Base-by-base conservation (phyloP, 768 basidiomycete genomes). In the Boletus sp. region DNA sequence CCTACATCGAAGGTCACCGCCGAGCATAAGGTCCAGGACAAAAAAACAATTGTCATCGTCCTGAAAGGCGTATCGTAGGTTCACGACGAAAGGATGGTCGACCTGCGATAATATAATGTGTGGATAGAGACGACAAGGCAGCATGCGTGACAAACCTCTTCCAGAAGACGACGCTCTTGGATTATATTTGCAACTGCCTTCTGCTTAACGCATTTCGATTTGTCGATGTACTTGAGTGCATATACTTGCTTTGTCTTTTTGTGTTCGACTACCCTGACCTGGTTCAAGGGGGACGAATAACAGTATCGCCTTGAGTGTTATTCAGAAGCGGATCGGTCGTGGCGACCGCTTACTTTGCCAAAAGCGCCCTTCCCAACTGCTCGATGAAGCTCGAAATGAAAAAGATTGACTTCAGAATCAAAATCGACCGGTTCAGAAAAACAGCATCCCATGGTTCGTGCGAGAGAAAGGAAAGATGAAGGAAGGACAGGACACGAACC, bases 31-130 rank as follows among this genome's bases (percentile, higher is more conserved):
- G 70, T 98, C 96, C 53, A 98, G 76, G 7, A 98, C 94, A 74
- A 98, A 97, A 79, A 98, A 98, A 65, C 96, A 96, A 70, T 97
- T 96, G 60, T 90, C 87, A 62, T 97, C 95, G 66, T 98, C 95
- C 70, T 98, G 95, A 70, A 98, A 98, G 6, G 95, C 95, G 68
- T 95, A 97, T 35, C 92, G 87, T 61, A 96, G 70, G 71, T 95
- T 95, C 56, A 92, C 90, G 43, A 95, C 75, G 67, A 92, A 95
- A 21, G 91, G 84, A 65, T 94, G 90, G 69, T 94, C 89, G 59
- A 97, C 85, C 88, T 91, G 61, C 30, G 35, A 55, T 27, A 17
- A 50, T 32, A 40, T 3, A 9, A 38, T 8, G 30, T 15, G 34
- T 55, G 49, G 44, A 51, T 61, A 71, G 14, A 34, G 37, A 58